Percentiles rank a stretch among this genome's conserved stretches.
Conservation (phyloP, 768 basidiomycete genomes). For the Galerina marginata region DNA sequence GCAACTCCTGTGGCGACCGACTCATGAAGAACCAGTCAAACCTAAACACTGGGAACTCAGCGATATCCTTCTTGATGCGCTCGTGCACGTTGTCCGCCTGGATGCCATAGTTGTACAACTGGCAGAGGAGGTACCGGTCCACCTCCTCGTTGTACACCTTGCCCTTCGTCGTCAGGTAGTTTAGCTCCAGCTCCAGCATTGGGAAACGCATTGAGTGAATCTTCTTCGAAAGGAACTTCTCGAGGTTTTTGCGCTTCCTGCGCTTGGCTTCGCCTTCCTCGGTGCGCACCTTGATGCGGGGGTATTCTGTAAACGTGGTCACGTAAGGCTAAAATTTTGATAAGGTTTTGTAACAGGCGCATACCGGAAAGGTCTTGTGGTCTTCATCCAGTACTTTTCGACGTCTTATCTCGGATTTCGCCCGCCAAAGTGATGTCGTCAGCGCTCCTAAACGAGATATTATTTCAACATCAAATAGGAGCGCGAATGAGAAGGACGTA, state of each 20-base stretch:
- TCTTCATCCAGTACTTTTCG: slow-evolving; percentile 73
- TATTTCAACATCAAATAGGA: neutral
- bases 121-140: slow-evolving; percentile 91
- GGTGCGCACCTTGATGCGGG: slow-evolving; percentile 83
- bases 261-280: slow-evolving; percentile 91
- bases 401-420: slow-evolving; percentile 88
- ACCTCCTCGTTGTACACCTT: slow-evolving; percentile 97
- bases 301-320: slow-evolving; percentile 57
- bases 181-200: slow-evolving; percentile 95
- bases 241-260: slow-evolving; percentile 81
- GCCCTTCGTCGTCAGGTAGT: slow-evolving; percentile 94
- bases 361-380: slow-evolving; percentile 66
- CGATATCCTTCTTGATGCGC: slow-evolving; percentile 93
- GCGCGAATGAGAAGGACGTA: slow-evolving; percentile 34
- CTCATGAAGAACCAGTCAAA: slow-evolving; percentile 30
- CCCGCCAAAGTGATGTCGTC: slow-evolving; percentile 70
- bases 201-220: slow-evolving; percentile 87
- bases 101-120: slow-evolving; percentile 90
- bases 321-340: neutral
- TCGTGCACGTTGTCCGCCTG: slow-evolving; percentile 90
- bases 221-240: slow-evolving; percentile 79
- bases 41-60: slow-evolving; percentile 94
- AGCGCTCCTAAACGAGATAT: slow-evolving; percentile 53
- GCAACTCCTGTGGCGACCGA: slow-evolving; percentile 76
- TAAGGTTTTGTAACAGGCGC: slow-evolving; percentile 20